Base-by-base conservation (phyloP, 805 yeast genomes). In the Jamesozyma piceae region DNA sequence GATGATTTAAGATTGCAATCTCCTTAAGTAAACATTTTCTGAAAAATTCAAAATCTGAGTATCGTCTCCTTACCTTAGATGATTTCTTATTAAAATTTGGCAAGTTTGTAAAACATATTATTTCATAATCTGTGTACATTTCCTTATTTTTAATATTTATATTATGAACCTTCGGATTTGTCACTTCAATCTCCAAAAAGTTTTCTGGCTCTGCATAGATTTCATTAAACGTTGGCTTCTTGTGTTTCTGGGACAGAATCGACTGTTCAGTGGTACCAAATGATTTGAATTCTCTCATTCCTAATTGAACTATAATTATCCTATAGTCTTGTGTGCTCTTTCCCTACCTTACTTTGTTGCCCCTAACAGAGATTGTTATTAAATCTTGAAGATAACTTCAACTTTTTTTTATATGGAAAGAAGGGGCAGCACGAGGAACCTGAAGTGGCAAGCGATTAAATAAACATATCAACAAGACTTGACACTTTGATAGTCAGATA, bases 131-230 rank as follows among this genome's bases (percentile, higher is more conserved):
- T 9, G 97, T 90, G 61, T 72, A 90, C 79, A 80, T 77, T 10
- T 35, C 48, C 9, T 13, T 42, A 10, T 17, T 10, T 5, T 19
- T 18, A 5, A 20, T 17, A 5, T 15, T 2, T 11, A 3, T 2
- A 14, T 21, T 42, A 35, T 59, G 62, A 5, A 62, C 59, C 38
- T 44, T 52, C 1, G 66, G 64, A 36, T 55, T 49, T 43, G 69
- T 46, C 45, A 88, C 95, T 62, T 89, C 97, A 29, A 92, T 79
- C 64, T 90, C 98, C 33, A 90, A 72, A 56, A 88, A 86, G 64
- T 87, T 86, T 62, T 92, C 97, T 0, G 97, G 97, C 53, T 84
- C 95, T 0, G 94, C 95, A 57, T 92, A 92, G 35, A 84, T 73
- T 53, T 87, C 95, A 49, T 77, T 83, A 60, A 80, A 80, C 3